Evolutionary conservation across 768 basidiomycete genomes (phyloP), one percentile per base, ranked within the genome.

Genomic region (Pleurotus eryngii): DNA sequence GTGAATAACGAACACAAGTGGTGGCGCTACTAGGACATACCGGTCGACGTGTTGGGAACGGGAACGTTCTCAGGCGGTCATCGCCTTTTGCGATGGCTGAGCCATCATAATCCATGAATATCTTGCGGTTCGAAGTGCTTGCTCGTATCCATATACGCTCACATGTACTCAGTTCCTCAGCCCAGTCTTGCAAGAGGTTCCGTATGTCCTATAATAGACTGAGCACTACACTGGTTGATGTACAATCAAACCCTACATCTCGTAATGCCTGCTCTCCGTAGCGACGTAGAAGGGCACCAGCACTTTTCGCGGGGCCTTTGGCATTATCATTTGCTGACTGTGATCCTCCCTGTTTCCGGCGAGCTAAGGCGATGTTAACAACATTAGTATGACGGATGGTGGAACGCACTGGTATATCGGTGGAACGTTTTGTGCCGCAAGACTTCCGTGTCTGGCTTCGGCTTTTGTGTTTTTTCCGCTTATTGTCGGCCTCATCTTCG

Each of bases 291-390:
- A 82, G 82, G 1, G 97, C 97, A 67, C 97, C 97, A 22, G 94
- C 94, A 72, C 94, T 96, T 65, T 92, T 89, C 0, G 97, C 97
- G 57, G 84, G 84, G 1, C 91, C 92, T 73, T 97, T 98, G 4
- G 94, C 81, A 55, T 94, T 92, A 71, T 99, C 97, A 62, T 98
- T 95, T 3, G 87, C 60, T 1, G 88, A 86, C 72, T 99, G 97
- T 1, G 92, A 89, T 0, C 97, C 97, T 71, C 97, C 97, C 76
- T 99, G 97, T 69, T 98, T 98, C 62, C 92, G 81, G 61, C 97
- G 92, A 30, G 97, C 96, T 98, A 57, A 18, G 49, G 11, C 30
- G 17, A 11, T 45, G 64, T 61, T 59, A 53, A 27, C 26, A 24
- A 26, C 8, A 17, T 46, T 17, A 39, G 12, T 15, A 22, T 18